Evolutionary conservation across 2,329 filamentous ascomycete genomes (phyloP).

Genomic region (Neonectria hederae): DNA sequence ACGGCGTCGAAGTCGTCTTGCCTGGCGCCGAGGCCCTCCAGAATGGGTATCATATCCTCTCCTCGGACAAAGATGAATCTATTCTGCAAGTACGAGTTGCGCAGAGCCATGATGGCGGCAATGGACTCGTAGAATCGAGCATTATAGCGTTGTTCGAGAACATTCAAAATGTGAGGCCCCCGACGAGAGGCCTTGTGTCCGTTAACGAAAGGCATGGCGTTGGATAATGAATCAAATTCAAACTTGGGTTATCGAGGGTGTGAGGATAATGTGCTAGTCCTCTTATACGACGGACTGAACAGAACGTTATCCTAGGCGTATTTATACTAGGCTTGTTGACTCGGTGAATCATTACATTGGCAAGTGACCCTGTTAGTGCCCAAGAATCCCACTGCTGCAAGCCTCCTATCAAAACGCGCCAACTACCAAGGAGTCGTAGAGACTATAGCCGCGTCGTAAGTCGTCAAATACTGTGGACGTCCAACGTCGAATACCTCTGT

Average conservation of each 20-base stretch:
- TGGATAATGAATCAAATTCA: conserved; percentile 8
- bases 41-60: conserved; percentile 37
- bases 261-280: conserved; percentile 6
- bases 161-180: conserved; percentile 31
- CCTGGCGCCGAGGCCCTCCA: conserved; percentile 34
- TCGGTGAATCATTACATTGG: neutral
- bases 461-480: neutral
- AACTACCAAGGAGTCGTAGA: neutral
- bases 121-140: conserved; percentile 36
- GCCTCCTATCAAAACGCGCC: neutral
- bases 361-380: neutral
- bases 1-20: conserved; percentile 38
- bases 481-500: neutral
- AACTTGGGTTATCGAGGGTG: neutral
- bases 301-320: neutral
- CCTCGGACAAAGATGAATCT: conserved; percentile 38
- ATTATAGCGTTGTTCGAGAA: conserved; percentile 33
- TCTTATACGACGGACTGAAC: neutral
- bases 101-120: conserved; percentile 33
- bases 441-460: neutral
- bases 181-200: conserved; percentile 18
- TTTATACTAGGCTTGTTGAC: conserved; percentile 13
- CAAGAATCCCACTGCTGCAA: neutral
- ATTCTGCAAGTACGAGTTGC: conserved; percentile 30
- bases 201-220: conserved; percentile 12